These are phyloP conservation scores for Fusarium agapanthi DNA, from an alignment of 2,329 filamentous ascomycete genomes.

Conservation along the genomic window DNA sequence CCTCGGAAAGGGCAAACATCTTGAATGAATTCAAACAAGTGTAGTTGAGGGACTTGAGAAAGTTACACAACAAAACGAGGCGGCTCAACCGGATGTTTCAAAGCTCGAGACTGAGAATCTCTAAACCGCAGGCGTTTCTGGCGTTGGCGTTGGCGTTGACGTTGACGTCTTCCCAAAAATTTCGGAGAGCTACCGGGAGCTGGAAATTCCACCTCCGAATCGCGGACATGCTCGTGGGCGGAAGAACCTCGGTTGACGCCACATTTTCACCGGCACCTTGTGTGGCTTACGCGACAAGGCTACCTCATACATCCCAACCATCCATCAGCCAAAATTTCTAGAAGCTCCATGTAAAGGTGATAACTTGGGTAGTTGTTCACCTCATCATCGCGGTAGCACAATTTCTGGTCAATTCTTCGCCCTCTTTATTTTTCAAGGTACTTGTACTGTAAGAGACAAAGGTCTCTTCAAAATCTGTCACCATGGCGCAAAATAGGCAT, in stretches of 20 bases:
- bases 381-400: background rate
- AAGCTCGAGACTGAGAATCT: conserved; percentile 29
- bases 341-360: conserved; percentile 27
- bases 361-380: conserved; percentile 2
- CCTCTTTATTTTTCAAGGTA: background rate
- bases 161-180: conserved; percentile 37
- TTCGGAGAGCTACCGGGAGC: conserved; percentile 30
- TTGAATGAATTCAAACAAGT: conserved; percentile 38
- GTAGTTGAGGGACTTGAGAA: background rate
- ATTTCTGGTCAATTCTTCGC: background rate
- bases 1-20: conserved; percentile 84
- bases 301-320: conserved; percentile 22
- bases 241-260: conserved; percentile 45
- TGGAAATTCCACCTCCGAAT: conserved; percentile 40
- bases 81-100: conserved; percentile 7
- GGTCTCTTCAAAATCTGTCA: conserved; percentile 42
- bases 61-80: conserved; percentile 2
- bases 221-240: conserved; percentile 12
- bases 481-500: conserved; percentile 76
- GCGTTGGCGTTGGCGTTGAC: conserved; percentile 5
- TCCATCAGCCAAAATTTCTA: conserved; percentile 41
- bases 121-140: conserved; percentile 1
- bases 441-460: background rate
- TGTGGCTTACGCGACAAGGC: conserved; percentile 31
- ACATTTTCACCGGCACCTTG: background rate